Base-by-base conservation (phyloP, 2,329 filamentous ascomycete species). In the Aotearoamyces nothofagi region DNA sequence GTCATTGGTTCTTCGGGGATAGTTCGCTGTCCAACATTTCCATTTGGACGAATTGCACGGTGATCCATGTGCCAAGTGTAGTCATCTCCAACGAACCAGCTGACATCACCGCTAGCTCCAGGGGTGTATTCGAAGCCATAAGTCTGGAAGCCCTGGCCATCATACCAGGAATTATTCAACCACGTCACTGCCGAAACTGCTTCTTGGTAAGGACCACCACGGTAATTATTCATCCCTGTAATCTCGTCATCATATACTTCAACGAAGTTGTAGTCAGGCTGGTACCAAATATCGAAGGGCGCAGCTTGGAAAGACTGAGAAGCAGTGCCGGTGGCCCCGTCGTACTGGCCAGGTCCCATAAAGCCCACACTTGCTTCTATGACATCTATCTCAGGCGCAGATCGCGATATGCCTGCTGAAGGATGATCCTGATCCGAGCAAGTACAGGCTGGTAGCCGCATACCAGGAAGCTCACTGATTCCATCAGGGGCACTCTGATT, bases 301-400 rank as follows among this genome's bases (percentile, higher is more conserved):
- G 75, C 76, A 33, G 71, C 60, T 42, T 79, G 73, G 43, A 67
- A 63, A 47, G 68, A 74, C 41, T 80, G 72, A 5, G 75, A 78
- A 2, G 69, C 75, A 12, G 59, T 55, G 25, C 74, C 74, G 27
- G 75, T 59, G 17, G 56, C 57, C n/a, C 57, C 58, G 17, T 54
- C 56, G 12, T 58, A 46, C n/a, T 56, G 54, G 22, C 64, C 61
- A 15, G 43, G 36, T 5, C 44, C 39, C 27, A 51, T 40, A 22
- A 42, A 45, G 3, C 35, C 45, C 22, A 41, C 68, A 39, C 65
- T 75, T n/a, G 69, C 76, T 58, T 81, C 76, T 23, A 81, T 55
- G 9, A 65, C 72, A 61, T 81, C 76, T 35, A 81, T 78, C 57
- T 81, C 76, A 0, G 77, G 76, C 1, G 73, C 69, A 33, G 68